Evolutionary conservation across 2,329 filamentous ascomycete species (phyloP).

Genomic region (Penicillium digitatum): DNA sequence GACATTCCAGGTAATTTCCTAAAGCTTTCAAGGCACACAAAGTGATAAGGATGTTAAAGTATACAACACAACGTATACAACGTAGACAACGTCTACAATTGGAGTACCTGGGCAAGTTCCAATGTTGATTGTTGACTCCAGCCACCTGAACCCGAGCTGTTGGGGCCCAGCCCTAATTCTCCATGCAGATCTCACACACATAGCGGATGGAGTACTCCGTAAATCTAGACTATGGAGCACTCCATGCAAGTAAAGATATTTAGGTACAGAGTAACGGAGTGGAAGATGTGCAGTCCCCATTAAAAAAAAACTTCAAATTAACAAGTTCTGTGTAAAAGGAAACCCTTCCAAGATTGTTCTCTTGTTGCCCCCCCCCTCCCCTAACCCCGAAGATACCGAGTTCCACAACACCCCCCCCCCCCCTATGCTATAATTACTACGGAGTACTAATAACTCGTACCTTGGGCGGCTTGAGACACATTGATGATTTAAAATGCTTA

Average conservation of each 20-base stretch:
- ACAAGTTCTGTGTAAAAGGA: neutral
- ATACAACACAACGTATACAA: too few species aligned
- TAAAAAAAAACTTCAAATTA: neutral
- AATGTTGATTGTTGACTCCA: neutral
- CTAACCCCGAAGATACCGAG: slow-evolving; percentile 1
- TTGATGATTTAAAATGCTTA: neutral
- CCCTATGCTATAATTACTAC: neutral
- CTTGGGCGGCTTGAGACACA: slow-evolving; percentile 4
- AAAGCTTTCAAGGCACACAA: neutral
- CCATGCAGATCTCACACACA: slow-evolving; percentile 1
- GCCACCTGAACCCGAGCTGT: too few species aligned
- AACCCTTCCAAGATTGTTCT: neutral
- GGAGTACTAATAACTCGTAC: neutral
- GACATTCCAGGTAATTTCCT: neutral
- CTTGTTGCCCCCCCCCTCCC: neutral
- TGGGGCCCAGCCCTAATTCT: slow-evolving; percentile 1
- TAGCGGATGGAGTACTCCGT: neutral
- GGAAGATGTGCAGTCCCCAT: neutral
- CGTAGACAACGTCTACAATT: neutral
- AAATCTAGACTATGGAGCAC: neutral
- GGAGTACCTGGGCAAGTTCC: neutral
- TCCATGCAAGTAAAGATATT: too few species aligned
- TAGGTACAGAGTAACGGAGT: too few species aligned
- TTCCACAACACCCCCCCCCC: neutral
- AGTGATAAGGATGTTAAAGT: neutral